A percentile compares a stretch with the other conserved stretches of the same genome.
Evolutionary conservation across 495 filamentous ascomycete species (phyloP).

Genomic region (Sporormia fimetaria): DNA sequence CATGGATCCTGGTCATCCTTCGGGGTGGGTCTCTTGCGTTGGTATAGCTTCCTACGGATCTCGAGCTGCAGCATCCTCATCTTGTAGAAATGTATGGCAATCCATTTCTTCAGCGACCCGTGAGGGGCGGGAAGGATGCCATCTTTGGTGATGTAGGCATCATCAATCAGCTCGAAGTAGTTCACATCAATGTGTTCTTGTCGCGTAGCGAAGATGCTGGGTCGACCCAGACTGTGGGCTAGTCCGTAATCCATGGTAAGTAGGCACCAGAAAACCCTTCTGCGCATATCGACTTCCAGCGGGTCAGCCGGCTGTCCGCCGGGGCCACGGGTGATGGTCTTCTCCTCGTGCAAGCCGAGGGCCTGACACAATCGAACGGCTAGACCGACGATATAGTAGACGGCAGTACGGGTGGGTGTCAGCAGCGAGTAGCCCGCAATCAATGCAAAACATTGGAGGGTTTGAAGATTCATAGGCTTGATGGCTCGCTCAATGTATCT

Average conservation of each 20-base stretch:
- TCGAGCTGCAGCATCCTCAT: conserved; percentile 85
- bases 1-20: conserved; percentile 68
- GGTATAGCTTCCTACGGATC: conserved; percentile 71
- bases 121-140: conserved; percentile 57
- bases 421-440: conserved; percentile 87
- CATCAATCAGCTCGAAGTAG: conserved; percentile 68
- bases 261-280: conserved; percentile 77
- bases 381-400: conserved; percentile 82
- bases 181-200: conserved; percentile 70
- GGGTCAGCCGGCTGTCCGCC: conserved; percentile 40
- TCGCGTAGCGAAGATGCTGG: conserved; percentile 66
- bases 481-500: conserved; percentile 67
- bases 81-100: conserved; percentile 83
- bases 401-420: conserved; percentile 78
- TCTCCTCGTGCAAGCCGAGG: conserved; percentile 72
- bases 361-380: conserved; percentile 78
- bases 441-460: conserved; percentile 78
- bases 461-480: conserved; percentile 67
- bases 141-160: conserved; percentile 67
- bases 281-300: conserved; percentile 74
- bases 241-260: conserved; percentile 77
- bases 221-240: conserved; percentile 72
- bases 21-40: conserved; percentile 61
- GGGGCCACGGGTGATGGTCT: conserved; percentile 47
- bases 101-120: conserved; percentile 63